Conservation (phyloP, 495 filamentous ascomycete genomes). For the Aspergillus hancockii region DNA sequence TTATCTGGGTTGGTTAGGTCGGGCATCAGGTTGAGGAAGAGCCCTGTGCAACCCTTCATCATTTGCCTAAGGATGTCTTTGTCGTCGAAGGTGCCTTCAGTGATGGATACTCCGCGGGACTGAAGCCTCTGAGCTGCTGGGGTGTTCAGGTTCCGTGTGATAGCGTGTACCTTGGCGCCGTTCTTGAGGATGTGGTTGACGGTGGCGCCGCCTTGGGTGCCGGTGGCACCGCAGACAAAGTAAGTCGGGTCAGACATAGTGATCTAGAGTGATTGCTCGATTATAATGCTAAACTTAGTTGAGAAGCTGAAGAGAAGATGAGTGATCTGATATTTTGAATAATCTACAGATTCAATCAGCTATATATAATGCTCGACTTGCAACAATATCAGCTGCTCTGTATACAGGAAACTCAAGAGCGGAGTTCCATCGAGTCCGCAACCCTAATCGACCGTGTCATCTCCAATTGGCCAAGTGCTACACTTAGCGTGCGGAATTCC, state of each 20-base stretch:
- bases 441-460: not conserved
- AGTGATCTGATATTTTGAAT: not conserved
- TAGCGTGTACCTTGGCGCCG: conserved; percentile 39
- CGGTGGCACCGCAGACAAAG: conserved; percentile 52
- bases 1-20: conserved; percentile 16
- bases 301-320: not conserved
- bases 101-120: conserved; percentile 38
- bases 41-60: conserved; percentile 40
- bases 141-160: conserved; percentile 39
- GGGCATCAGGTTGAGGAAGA: conserved; percentile 52
- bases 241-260: conserved; percentile 34
- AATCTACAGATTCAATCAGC: not conserved
- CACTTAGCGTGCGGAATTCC: conserved; percentile 35
- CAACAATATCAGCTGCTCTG: too few relatives aligned
- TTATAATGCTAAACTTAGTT: not conserved
- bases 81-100: conserved; percentile 44
- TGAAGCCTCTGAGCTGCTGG: conserved; percentile 35
- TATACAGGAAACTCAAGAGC: not conserved
- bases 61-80: conserved; percentile 32
- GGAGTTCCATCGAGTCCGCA: conserved; percentile 19
- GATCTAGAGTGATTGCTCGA: not conserved
- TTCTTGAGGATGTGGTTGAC: conserved; percentile 38
- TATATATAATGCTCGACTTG: not conserved
- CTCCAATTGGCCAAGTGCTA: conserved; percentile 9
- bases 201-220: conserved; percentile 48